phyloP scores from a whole-genome alignment of 179 eudicot genomes.

The Pouteria campechiana region DNA sequence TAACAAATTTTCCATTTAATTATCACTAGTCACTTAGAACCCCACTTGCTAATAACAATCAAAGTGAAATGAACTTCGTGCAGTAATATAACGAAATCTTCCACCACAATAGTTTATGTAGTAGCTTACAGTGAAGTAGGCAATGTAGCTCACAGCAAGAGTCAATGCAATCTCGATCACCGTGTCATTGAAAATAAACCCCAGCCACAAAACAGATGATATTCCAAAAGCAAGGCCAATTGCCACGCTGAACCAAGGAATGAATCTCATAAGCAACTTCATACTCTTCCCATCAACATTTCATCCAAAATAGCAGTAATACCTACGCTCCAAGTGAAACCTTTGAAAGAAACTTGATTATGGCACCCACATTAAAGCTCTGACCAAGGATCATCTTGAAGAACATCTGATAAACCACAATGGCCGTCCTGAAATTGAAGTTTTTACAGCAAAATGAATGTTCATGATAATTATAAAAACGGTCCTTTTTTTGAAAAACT shows the following conservation, averaged over 20 bases:
- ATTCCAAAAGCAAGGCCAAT: slow-evolving; percentile 86
- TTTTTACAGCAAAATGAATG: neutral
- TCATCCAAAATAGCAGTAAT: neutral
- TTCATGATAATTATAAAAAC: too few species aligned
- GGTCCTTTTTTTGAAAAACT: too few species aligned
- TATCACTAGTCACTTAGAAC: too few species aligned
- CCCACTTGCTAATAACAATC: too few species aligned
- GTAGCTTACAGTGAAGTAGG: slow-evolving; percentile 73
- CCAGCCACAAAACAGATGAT: slow-evolving; percentile 87
- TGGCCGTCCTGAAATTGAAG: slow-evolving; percentile 62
- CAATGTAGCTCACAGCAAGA: slow-evolving; percentile 88
- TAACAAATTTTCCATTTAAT: too few species aligned
- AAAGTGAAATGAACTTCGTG: too few species aligned
- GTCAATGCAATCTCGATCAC: slow-evolving; percentile 88
- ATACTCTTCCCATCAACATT: neutral
- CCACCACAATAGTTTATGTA: slow-evolving; percentile 11
- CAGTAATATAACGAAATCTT: too few species aligned
- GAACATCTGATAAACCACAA: slow-evolving; percentile 85
- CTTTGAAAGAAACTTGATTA: slow-evolving; percentile 49
- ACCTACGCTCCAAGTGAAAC: slow-evolving; percentile 96
- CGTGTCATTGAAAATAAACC: slow-evolving; percentile 86
- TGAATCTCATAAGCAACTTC: neutral
- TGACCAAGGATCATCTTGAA: slow-evolving; percentile 64
- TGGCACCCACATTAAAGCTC: slow-evolving; percentile 46
- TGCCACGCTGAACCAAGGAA: slow-evolving; percentile 57